These are phyloP conservation scores for Aspergillus unguis DNA, from an alignment of 2,329 filamentous ascomycete species.

Conservation along the genomic window DNA sequence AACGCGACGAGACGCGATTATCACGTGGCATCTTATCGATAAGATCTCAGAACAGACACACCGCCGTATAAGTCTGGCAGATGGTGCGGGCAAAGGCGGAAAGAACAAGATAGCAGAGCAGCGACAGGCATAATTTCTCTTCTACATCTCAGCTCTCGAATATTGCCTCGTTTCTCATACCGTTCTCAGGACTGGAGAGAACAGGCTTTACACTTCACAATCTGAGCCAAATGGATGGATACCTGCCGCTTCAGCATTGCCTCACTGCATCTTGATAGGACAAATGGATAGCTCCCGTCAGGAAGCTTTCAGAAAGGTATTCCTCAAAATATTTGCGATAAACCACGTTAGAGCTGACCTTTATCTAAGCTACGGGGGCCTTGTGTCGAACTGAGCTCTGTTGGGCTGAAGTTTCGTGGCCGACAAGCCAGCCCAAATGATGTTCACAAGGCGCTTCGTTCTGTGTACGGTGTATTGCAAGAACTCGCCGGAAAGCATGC, in stretches of 20 bases:
- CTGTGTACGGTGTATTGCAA: conserved; percentile 39
- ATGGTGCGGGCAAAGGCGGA: conserved; percentile 18
- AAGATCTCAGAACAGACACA: conserved; percentile 12
- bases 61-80: conserved; percentile 26
- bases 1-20: conserved; percentile 24
- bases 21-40: conserved; percentile 19
- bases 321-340: not conserved
- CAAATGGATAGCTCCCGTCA: conserved; percentile 39
- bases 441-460: conserved; percentile 48
- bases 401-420: conserved; percentile 50
- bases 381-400: conserved; percentile 58
- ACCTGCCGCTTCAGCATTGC: not conserved
- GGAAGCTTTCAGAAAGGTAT: conserved; percentile 42
- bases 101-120: conserved; percentile 10
- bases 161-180: not conserved
- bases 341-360: conserved; percentile 19
- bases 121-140: too few species aligned
- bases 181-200: not conserved
- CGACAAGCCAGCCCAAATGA: conserved; percentile 45
- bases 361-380: conserved; percentile 51
- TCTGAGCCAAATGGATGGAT: conserved; percentile 3
- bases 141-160: too few species aligned
- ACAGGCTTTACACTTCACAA: not conserved
- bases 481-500: conserved; percentile 40
- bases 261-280: not conserved